Evolutionary conservation across 2,329 filamentous ascomycete genomes (phyloP).

Genomic region (Grosmannia clavigera): DNA sequence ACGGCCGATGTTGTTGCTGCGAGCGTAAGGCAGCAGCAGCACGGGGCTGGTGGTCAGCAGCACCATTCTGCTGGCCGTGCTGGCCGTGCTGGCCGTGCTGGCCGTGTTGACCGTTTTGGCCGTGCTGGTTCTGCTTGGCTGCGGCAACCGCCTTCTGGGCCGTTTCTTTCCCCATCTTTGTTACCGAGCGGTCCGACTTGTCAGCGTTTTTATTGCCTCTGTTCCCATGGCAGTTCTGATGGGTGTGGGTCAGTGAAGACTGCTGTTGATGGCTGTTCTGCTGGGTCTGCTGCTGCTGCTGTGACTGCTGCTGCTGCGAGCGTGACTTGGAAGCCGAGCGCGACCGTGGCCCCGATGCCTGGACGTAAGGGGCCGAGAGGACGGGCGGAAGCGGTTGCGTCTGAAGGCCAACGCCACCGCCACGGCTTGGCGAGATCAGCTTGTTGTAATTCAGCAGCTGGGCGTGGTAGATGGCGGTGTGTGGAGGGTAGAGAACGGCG

Average conservation of each 20-base stretch:
- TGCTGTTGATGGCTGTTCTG: constrained; percentile 2
- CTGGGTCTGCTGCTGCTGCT: constrained; percentile 29
- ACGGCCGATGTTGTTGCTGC: constrained; percentile 17
- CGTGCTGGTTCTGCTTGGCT: background rate
- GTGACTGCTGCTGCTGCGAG: constrained; percentile 24
- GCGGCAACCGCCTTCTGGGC: constrained; percentile 35
- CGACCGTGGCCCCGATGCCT: constrained; percentile 40
- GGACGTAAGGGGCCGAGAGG: constrained; percentile 42
- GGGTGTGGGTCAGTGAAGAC: constrained; percentile 3
- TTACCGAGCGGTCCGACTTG: constrained; percentile 49
- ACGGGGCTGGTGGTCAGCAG: constrained; percentile 4
- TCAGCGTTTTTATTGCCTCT: constrained; percentile 42
- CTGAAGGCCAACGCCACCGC: constrained; percentile 40
- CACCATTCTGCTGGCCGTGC: background rate
- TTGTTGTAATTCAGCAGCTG: constrained; percentile 55
- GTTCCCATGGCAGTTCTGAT: constrained; percentile 50
- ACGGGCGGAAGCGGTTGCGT: constrained; percentile 42
- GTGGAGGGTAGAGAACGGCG: constrained; percentile 44
- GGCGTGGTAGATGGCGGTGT: constrained; percentile 46
- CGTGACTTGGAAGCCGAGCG: constrained; percentile 49
- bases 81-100: background rate
- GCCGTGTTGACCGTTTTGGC: background rate
- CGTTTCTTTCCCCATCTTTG: constrained; percentile 43
- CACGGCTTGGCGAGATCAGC: constrained; percentile 45
- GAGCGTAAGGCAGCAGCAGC: constrained; percentile 4